Evolutionary conservation across 129 eudicot species (phyloP).

Genomic region (Oenanthe sinensis): DNA sequence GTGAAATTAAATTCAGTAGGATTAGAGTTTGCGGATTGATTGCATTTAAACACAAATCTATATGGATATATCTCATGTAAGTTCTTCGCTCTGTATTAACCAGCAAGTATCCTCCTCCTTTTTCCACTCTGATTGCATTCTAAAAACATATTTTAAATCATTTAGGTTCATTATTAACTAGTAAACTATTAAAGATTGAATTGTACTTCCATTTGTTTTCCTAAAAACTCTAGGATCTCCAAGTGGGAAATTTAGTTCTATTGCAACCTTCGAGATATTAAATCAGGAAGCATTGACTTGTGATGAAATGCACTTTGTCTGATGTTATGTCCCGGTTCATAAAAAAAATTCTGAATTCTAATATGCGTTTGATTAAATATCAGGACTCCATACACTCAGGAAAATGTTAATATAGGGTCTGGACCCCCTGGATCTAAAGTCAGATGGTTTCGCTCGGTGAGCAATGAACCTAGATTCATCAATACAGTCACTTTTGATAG

Average conservation of each 20-base stretch:
- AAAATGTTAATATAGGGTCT: constrained; percentile 73
- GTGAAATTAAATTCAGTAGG: background rate
- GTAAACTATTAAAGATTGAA: background rate
- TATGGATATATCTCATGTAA: background rate
- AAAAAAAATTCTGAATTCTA: background rate
- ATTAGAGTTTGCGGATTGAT: background rate
- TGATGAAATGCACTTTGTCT: background rate
- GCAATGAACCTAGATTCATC: constrained; percentile 72
- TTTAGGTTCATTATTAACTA: background rate
- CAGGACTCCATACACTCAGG: constrained; percentile 73
- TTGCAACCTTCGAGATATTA: background rate
- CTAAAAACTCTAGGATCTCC: background rate
- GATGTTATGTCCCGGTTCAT: background rate
- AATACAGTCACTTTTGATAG: constrained; percentile 78
- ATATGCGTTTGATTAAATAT: background rate
- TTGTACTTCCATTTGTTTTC: background rate
- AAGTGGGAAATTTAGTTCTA: background rate
- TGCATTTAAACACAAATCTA: background rate
- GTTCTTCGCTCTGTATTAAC: background rate
- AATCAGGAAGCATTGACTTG: background rate
- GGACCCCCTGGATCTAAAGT: constrained; percentile 86
- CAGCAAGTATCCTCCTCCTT: background rate
- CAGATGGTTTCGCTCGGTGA: constrained; percentile 81
- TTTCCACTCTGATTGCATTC: background rate
- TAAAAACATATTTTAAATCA: background rate